Conservation (phyloP, 345 rosid species). For the Syzygium aromaticum region DNA sequence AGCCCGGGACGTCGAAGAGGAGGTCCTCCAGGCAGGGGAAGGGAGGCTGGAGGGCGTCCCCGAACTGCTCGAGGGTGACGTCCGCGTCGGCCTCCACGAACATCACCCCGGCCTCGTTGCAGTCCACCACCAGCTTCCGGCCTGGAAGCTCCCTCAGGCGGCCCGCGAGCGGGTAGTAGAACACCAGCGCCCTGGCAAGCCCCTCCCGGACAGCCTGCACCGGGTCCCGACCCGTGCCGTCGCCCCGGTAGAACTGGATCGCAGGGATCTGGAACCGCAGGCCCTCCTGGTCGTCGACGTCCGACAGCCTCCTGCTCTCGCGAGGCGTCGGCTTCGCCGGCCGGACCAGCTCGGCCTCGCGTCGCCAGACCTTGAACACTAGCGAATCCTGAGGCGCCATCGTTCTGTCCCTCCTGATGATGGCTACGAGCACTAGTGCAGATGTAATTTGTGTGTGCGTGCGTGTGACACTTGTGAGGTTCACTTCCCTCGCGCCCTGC, state of each 20-base stretch:
- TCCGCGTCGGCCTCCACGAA: slow-evolving; percentile 51
- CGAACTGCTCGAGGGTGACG: slow-evolving; percentile 28
- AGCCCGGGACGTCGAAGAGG: slow-evolving; percentile 41
- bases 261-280: slow-evolving; percentile 30
- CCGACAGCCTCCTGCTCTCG: slow-evolving; percentile 37
- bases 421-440: background rate
- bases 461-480: background rate
- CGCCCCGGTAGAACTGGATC: slow-evolving; percentile 25
- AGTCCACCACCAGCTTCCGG: slow-evolving; percentile 48
- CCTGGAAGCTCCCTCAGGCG: slow-evolving; percentile 31
- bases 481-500: background rate
- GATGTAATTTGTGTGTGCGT: background rate
- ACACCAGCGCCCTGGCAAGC: slow-evolving; percentile 27
- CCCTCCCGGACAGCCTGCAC: slow-evolving; percentile 28
- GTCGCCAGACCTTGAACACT: slow-evolving; percentile 23
- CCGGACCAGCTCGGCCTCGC: slow-evolving; percentile 23
- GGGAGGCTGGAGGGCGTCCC: slow-evolving; percentile 40
- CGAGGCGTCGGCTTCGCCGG: slow-evolving; percentile 43
- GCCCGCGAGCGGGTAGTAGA: slow-evolving; percentile 50
- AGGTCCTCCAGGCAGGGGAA: slow-evolving; percentile 47
- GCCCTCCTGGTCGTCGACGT: slow-evolving; percentile 48
- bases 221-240: slow-evolving; percentile 26
- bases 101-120: slow-evolving; percentile 37
- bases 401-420: background rate
- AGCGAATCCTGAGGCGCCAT: slow-evolving; percentile 10